Base-by-base conservation (phyloP, 306 rosid species). In the Purshia tridentata region DNA sequence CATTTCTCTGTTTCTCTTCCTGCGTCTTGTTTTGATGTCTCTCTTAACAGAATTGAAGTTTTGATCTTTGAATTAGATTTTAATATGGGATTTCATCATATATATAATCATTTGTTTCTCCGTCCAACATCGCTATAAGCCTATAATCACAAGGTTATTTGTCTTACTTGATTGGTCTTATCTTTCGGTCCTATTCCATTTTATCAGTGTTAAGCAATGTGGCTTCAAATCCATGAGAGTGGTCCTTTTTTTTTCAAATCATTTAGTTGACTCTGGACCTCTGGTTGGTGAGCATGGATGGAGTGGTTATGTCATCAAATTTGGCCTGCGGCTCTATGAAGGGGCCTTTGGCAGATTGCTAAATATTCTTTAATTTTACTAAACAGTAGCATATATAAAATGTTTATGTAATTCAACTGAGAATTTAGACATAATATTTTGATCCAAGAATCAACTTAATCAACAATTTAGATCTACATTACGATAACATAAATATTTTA, bases 1-100 rank as follows among this genome's bases (percentile, higher is more conserved):
- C 89, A 79, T 81, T 61, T 61, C 72, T 49, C 46, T 4, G 73
- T 47, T 12, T 71, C 72, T 57, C 35, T 67, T n/a, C 12, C 18
- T 58, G 5, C 10, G 19, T 11, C 12, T 23, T 58, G 4, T 14
- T 29, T 7, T 58, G 61, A 59, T 49, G 66, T 47, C 40, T 58
- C 41, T 60, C 59, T 47, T 12, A 15, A 49, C 54, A 7, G 35
- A 64, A 45, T 35, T 15, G 42, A 52, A 14, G 35, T 41, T 47
- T 77, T 69, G 6, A 52, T 52, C 56, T 49, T 13, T 37, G 48
- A 37, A 46, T 6, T 42, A 3, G 12, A 2, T 4, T 13, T 14
- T 19, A 13, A 8, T 48, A 45, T 63, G 57, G 66, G 57, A 35
- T 44, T 68, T 54, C 61, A 9, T 42, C 35, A 19, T 22, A 41